Conservation (phyloP, 2,329 filamentous ascomycete species). For the Dactylellina drechsleri region DNA sequence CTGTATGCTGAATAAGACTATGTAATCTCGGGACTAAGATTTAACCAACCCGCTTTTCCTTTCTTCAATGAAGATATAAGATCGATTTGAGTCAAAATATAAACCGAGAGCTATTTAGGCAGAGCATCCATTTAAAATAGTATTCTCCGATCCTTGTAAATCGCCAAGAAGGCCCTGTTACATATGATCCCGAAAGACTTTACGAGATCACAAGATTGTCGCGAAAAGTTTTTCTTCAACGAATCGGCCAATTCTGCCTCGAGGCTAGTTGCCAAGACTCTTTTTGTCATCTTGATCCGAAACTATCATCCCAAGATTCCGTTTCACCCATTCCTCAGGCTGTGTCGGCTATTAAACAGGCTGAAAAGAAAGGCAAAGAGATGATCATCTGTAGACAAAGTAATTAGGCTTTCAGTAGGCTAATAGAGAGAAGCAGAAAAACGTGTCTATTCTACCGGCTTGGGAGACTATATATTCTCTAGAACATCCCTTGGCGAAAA, state of each 20-base stretch:
- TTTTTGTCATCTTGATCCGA: background rate
- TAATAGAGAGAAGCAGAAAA: slow-evolving; percentile 15
- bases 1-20: no score
- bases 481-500: slow-evolving; percentile 4
- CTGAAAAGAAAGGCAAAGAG: slow-evolving; percentile 26
- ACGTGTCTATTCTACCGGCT: slow-evolving; percentile 48
- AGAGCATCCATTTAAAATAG: slow-evolving; percentile 7
- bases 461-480: background rate
- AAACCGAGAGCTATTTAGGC: no score
- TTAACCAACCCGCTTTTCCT: no score
- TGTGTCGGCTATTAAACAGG: slow-evolving; percentile 36
- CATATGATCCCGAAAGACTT: background rate
- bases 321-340: slow-evolving; percentile 17
- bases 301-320: slow-evolving; percentile 12
- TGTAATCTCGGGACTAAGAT: no score
- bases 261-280: background rate
- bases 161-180: slow-evolving; percentile 4
- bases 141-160: slow-evolving; percentile 33
- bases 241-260: background rate
- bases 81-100: no score
- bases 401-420: slow-evolving; percentile 9
- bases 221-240: no score
- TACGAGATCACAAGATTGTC: background rate
- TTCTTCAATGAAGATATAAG: no score
- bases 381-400: slow-evolving; percentile 9